Evolutionary conservation across 306 rosid species (phyloP), one percentile per base, ranked within the genome.

Genomic region (Lithocarpus polystachyus): DNA sequence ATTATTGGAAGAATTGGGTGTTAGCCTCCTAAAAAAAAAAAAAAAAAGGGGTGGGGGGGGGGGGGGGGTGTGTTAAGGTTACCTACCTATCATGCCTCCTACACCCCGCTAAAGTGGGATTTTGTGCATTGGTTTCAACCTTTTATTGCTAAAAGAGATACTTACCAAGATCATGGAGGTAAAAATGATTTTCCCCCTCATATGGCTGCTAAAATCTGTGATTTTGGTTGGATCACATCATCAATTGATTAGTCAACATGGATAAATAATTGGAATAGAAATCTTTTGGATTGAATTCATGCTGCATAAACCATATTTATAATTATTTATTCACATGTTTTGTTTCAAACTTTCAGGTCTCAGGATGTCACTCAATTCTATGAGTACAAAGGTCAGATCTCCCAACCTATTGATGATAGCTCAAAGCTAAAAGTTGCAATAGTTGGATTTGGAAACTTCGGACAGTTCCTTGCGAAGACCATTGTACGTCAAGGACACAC

Each of bases 361-460:
- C 40, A 14, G 68, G 84, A 79, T 61, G 43, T 55, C 72, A 78
- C 62, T 72, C 79, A 55, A 43, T 60, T 73, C 28, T 20, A 19
- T 60, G 75, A 79, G 29, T 76, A 19, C 76, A 83, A 72, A 53
- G 33, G 81, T 20, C 75, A 79, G 54, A 61, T 23, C 72, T 76
- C 60, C 26, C 28, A 62, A 53, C 75, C 73, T 31, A 24, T 80
- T 62, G 89, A 78, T 29, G 89, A 81, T 33, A 76, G 72, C 17
- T 75, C 88, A 5, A 89, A 85, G 89, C 96, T 94, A 65, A 90
- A 89, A 82, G 83, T 94, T 65, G 97, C 92, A 28, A 69, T 94
- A 1, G 61, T 94, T 76, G 98, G 98, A 54, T 94, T 94, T 74
- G 98, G 98, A 14, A 94, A 94, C 82, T 94, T 88, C 4, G 97